Base-by-base conservation (phyloP, 164 flowering plant species). In the Protea cynaroides region DNA sequence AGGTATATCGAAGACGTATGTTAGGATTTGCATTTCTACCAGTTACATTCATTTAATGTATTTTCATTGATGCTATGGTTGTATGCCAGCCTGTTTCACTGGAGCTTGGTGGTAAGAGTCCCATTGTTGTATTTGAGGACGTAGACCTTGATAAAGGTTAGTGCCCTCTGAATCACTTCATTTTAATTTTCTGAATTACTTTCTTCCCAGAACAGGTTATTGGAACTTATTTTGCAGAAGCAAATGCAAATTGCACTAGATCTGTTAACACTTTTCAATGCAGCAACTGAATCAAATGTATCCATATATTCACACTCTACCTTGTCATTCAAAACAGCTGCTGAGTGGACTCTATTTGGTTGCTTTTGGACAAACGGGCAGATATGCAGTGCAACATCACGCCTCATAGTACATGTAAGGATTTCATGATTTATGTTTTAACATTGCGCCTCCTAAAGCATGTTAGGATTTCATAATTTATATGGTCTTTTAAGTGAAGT, bases 61-160 rank as follows among this genome's bases (percentile, higher is more conserved):
- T 58, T 38, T 23, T 40, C 8, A 44, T 57, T 62, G 23, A 23
- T 50, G 7, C 49, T 43, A 11, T 59, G 52, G 37, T 59, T 69
- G 64, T 60, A 34, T 74, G 66, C 71, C 86, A 95, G 99, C 97
- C 99, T 63, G 90, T 92, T 69, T 75, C 97, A 29, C 67, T 92
- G 80, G 99, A 95, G 75, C 99, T 95, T 69, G 99, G 99, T 65
- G 99, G 99, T 18, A 95, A 95, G 79, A 92, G 99, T 79, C 99
- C 99, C 18, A 86, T 95, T 43, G 56, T 95, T 66, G 87, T 95
- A 51, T 95, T 95, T 84, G 96, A 95, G 65, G 99, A 88, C 82
- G 92, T 88, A 69, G 97, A 92, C 69, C 80, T 92, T 65, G 94
- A 89, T 66, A 87, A 84, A 69, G 99, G 99, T 89, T 66, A 59